A percentile compares a stretch with the other conserved stretches of the same genome.
Conservation (phyloP, 306 rosid species). For the Dryas octopetala region DNA sequence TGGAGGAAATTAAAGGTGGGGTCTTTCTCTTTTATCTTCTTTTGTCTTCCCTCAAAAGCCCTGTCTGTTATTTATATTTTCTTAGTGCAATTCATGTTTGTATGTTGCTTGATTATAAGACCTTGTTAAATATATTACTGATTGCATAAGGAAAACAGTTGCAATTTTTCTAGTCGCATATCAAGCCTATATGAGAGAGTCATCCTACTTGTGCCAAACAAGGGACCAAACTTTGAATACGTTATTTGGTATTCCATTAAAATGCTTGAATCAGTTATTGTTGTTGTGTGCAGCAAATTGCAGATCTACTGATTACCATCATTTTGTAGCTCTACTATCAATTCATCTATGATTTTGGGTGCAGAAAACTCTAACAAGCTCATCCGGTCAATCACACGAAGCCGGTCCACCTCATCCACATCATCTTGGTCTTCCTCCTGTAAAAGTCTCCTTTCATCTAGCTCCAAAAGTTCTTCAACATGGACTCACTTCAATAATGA, state of each 20-base stretch:
- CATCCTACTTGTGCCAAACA: background rate
- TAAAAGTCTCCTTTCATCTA: slow-evolving; percentile 59
- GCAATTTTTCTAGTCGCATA: background rate
- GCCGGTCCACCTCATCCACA: slow-evolving; percentile 51
- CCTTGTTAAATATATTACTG: background rate
- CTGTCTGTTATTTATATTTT: background rate
- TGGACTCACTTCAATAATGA: slow-evolving; percentile 64
- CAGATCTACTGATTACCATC: background rate
- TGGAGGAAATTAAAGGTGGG: slow-evolving; percentile 73
- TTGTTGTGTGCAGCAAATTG: slow-evolving; percentile 5
- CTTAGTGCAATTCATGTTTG: background rate
- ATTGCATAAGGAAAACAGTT: background rate
- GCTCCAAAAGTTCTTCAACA: slow-evolving; percentile 41
- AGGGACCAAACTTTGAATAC: background rate
- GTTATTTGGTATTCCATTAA: background rate
- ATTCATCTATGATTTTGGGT: slow-evolving; percentile 18
- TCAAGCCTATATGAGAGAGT: background rate
- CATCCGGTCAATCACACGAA: slow-evolving; percentile 61
- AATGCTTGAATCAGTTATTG: background rate
- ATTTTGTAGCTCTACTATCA: slow-evolving; percentile 1
- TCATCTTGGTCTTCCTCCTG: slow-evolving; percentile 52
- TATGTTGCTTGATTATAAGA: background rate
- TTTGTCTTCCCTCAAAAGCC: too few relatives aligned
- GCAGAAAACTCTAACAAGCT: slow-evolving; percentile 72
- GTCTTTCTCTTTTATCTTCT: background rate